Conservation (phyloP, 495 filamentous ascomycete species). For the Saxispiralis lemnorum region DNA sequence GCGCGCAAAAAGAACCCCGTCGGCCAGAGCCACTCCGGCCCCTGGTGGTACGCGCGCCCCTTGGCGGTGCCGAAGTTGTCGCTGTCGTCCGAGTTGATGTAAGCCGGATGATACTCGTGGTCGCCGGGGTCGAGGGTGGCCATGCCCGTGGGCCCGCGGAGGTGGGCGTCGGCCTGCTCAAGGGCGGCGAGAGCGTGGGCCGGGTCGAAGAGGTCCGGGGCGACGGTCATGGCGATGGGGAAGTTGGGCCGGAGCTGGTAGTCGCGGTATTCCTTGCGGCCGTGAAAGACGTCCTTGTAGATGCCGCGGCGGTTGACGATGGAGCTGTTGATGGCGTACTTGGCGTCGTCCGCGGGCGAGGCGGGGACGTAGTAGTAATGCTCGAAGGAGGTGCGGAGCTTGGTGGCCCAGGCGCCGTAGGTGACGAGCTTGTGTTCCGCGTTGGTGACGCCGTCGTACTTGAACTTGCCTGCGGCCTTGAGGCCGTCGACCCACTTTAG, state of each 20-base stretch:
- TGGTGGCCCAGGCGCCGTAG: conserved; percentile 62
- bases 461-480: conserved; percentile 45
- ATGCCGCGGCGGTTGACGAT: conserved; percentile 81
- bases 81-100: conserved; percentile 85
- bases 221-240: conserved; percentile 86
- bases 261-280: conserved; percentile 88
- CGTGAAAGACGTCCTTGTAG: conserved; percentile 90
- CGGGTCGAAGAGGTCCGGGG: conserved; percentile 69
- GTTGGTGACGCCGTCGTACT: conserved; percentile 49
- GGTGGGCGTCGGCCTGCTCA: conserved; percentile 53
- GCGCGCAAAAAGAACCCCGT: conserved; percentile 88
- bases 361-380: conserved; percentile 71
- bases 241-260: conserved; percentile 93
- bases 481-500: conserved; percentile 62
- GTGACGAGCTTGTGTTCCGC: conserved; percentile 44
- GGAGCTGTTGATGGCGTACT: conserved; percentile 62
- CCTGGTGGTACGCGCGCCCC: conserved; percentile 93
- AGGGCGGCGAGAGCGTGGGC: conserved; percentile 61
- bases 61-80: conserved; percentile 78
- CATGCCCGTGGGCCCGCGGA: conserved; percentile 84
- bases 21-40: conserved; percentile 98
- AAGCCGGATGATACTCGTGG: conserved; percentile 81
- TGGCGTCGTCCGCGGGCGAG: conserved; percentile 43
- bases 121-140: conserved; percentile 86
- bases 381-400: conserved; percentile 77